A percentile compares a stretch with the other conserved stretches of the same genome.
Evolutionary conservation across 306 rosid species (phyloP).

Genomic region (Notholithocarpus densiflorus): DNA sequence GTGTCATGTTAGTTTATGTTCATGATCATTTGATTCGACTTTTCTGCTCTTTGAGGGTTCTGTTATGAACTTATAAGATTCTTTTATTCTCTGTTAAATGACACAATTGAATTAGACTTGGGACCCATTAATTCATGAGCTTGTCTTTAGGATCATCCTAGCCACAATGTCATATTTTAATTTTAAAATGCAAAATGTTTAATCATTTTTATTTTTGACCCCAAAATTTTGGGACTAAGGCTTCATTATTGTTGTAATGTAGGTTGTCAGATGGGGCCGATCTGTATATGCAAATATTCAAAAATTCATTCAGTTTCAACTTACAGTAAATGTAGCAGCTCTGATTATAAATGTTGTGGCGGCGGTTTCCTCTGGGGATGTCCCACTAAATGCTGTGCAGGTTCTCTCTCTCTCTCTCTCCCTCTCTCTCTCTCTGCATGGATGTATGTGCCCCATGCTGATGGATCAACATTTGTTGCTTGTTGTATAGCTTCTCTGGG

Average conservation of each 20-base stretch:
- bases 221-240: not conserved
- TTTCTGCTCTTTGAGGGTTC: not conserved
- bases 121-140: not conserved
- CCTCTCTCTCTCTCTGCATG: conserved; percentile 1
- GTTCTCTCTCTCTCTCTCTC: conserved; percentile 34
- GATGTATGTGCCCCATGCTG: conserved; percentile 10
- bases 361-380: conserved; percentile 77
- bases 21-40: not conserved
- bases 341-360: conserved; percentile 87
- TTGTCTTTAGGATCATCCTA: not conserved
- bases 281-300: conserved; percentile 96
- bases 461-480: conserved; percentile 11
- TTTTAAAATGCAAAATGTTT: not conserved
- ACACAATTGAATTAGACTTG: not conserved
- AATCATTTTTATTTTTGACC: conserved; percentile 8
- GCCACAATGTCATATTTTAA: not conserved
- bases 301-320: conserved; percentile 97
- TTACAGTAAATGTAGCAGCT: conserved; percentile 93
- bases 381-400: conserved; percentile 97
- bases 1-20: not conserved
- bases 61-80: not conserved
- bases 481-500: conserved; percentile 86
- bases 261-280: conserved; percentile 98
- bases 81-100: not conserved
- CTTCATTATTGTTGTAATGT: not conserved